Evolutionary conservation across 495 filamentous ascomycete genomes (phyloP), one percentile per base, ranked within the genome.

Genomic region (Jackrogersella multiformis): DNA sequence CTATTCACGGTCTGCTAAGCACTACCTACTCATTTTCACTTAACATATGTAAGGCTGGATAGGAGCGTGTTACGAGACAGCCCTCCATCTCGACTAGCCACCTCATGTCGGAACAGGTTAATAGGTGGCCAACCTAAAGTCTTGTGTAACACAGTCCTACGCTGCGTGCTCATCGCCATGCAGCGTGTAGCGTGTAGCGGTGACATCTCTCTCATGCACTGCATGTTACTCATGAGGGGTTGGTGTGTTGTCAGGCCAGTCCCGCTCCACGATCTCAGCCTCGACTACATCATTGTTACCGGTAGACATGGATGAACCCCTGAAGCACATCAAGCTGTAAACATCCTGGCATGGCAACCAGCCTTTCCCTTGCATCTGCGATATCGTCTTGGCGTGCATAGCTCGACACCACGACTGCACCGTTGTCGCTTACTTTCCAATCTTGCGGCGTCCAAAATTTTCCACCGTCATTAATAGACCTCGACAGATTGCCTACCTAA

Each of bases 231-330:
- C 60, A 69, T 55, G 66, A 69, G 66, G 59, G 60, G 60, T 64
- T 63, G 66, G 66, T 64, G 56, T 56, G 66, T 69, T 69, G 66
- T 64, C 66, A 44, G 42, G 60, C 55, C 60, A 69, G 39, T 60
- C 38, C 32, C 7, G 9, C 54, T 60, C 55, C 66, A 64, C 46
- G 66, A 69, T 64, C 49, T 64, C 60, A 64, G 66, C 60, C 60
- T 69, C 66, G 66, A 64, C 55, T 64, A 69, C 66, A 69, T 69
- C 66, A 64, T 64, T 54, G 48, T 69, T 60, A 69, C 66, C 66
- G 48, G 55, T 16, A 44, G 60, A 64, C 59, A 69, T 69, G 66
- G 60, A n/a, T 69, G n/a, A 24, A 35, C 55, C 65, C 65, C 58
- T 59, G 34, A 39, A 64, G 12, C 60, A 46, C 18, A 44, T 55